Evolutionary conservation across 1,284 basidiomycete species (phyloP), one percentile per base, ranked within the genome.

Genomic region (Trichosporon asahii): DNA sequence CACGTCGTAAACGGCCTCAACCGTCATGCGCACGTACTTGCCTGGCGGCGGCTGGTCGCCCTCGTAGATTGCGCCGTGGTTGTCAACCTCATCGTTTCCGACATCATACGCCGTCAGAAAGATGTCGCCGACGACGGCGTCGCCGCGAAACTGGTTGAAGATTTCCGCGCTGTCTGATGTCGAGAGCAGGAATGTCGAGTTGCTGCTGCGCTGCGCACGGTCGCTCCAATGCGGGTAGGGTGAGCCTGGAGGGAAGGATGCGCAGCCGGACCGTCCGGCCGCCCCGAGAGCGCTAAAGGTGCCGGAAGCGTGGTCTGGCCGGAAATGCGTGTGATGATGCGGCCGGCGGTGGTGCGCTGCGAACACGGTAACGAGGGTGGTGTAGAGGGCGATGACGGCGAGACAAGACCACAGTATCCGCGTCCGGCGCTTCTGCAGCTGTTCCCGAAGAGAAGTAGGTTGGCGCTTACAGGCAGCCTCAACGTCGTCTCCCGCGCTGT

Each of bases 141-240:
- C 73, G 57, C 57, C 57, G 57, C 27, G 57, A 15, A 25, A 61
- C 57, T 61, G 27, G 53, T 70, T 35, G 60, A 70, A 74, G 4
- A 74, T 40, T 53, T 72, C 69, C n/a, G 46, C 35, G 0, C 57
- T 25, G 14, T 60, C 49, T 2, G 37, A 27, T 21, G 69, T 66
- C 5, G 73, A 44, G 7, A 74, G 15, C n/a, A 70, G 53, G 44
- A 74, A 72, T 14, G 71, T 74, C 35, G 67, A 31, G 53, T 74
- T 74, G 27, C 6, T 40, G 60, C 73, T 57, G 64, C 64, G 49
- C 57, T 33, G 29, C 29, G 29, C 18, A 11, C 29, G 27, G 29
- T 31, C 18, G 29, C 18, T 31, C 1, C 18, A 18, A 18, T n/a
- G 40, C 40, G 40, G 40, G 12, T 44, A 44, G 29, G 57, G 57